Evolutionary conservation across 176 grass and related monocot species (phyloP), one percentile per base, ranked within the genome.

Genomic region (Avena eriantha): DNA sequence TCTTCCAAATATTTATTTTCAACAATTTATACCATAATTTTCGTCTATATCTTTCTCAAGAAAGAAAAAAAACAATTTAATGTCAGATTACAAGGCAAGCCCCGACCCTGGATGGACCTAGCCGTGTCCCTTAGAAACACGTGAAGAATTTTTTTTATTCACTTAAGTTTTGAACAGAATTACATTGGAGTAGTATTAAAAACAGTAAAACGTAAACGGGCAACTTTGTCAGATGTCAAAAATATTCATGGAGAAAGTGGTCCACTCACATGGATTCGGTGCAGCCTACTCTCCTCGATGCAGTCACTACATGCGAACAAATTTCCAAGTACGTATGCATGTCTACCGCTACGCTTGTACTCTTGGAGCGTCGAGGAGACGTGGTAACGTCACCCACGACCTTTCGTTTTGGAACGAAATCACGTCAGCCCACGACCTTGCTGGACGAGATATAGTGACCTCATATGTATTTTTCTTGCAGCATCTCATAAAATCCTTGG

Each of bases 221-320:
- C 46, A 49, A 54, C 54, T 85, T 78, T 41, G 22, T 29, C 66
- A 19, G 59, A 67, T 67, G 29, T 54, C 13, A 14, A 35, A 5
- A 41, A 16, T 15, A 53, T 60, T n/a, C 35, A 12, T 46, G 81
- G 53, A 54, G 35, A 35, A 77, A 21, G 10, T 2, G 19, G 26
- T 0, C 24, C 12, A 35, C 19, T 7, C 56, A 35, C 45, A 35
- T 2, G 12, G 18, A 58, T 39, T 69, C 66, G 53, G 66, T 71
- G 49, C 66, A 23, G 49, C 33, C 35, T 29, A 67, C 33, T 15
- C 31, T 14, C 35, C 5, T 29, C 56, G 15, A 5, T 15, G 7
- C 55, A 17, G 14, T 76, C 61, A 75, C 26, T 61, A 60, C 55
- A 63, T 63, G 24, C 13, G 43, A 76, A 65, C 83, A 84, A 35